A percentile compares a stretch with the other conserved stretches of the same genome.
These are phyloP conservation scores for Colletotrichum lini DNA, from an alignment of 2,329 filamentous ascomycete species.

Conservation along the genomic window DNA sequence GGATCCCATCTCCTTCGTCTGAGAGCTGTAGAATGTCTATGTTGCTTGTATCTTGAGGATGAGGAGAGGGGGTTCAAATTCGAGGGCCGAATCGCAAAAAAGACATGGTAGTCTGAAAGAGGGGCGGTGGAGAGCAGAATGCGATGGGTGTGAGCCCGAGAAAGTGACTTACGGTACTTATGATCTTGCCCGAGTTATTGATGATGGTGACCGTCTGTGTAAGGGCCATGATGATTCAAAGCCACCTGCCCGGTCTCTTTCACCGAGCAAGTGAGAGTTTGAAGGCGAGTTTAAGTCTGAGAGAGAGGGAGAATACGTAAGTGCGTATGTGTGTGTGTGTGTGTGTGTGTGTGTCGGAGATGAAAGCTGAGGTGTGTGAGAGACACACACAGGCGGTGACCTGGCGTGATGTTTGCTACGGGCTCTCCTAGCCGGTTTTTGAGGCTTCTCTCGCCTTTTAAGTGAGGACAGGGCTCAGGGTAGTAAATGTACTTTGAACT, in stretches of 20 bases:
- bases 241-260: conserved; percentile 10
- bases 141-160: conserved; percentile 26
- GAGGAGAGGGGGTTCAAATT: conserved; percentile 11
- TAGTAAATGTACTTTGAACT: neutral
- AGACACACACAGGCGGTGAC: conserved; percentile 37
- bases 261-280: conserved; percentile 4
- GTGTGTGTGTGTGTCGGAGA: conserved; percentile 4
- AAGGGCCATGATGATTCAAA: conserved; percentile 55
- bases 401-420: conserved; percentile 25
- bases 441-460: conserved; percentile 29
- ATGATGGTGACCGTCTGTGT: conserved; percentile 88
- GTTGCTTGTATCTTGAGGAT: conserved; percentile 26
- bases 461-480: conserved; percentile 35
- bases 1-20: conserved; percentile 3
- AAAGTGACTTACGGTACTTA: conserved; percentile 79
- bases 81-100: conserved; percentile 13
- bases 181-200: conserved; percentile 91
- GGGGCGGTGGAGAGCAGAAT: conserved; percentile 34
- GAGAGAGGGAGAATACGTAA: no score
- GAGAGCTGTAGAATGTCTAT: conserved; percentile 27
- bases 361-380: conserved; percentile 15
- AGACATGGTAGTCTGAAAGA: conserved; percentile 26
- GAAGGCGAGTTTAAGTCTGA: no score
- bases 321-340: neutral
- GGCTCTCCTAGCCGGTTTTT: conserved; percentile 30